phyloP scores from a whole-genome alignment of 1,139 yeast genomes.

The Yamadazyma aaseri region DNA sequence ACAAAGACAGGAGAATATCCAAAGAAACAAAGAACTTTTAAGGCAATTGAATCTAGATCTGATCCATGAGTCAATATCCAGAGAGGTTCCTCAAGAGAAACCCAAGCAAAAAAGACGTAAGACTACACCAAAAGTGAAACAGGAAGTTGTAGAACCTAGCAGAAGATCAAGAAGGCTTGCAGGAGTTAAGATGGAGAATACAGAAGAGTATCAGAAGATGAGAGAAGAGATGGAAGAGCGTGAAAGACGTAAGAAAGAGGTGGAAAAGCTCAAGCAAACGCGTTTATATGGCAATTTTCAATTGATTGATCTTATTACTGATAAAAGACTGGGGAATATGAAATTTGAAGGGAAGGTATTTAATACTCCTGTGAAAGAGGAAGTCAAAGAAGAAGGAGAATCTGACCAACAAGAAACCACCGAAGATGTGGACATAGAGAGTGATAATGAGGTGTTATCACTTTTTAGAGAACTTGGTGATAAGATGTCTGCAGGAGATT shows the following conservation, averaged over 20 bases:
- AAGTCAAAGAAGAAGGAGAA: conserved; percentile 16
- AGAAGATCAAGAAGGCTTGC: conserved; percentile 67
- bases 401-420: conserved; percentile 4
- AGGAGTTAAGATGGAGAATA: conserved; percentile 50
- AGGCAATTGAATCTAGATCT: conserved; percentile 38
- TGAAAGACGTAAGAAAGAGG: conserved; percentile 37
- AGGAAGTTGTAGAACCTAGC: conserved; percentile 43
- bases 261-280: conserved; percentile 52
- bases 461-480: conserved; percentile 47
- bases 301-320: conserved; percentile 54
- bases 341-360: conserved; percentile 30
- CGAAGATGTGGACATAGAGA: conserved; percentile 21
- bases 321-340: conserved; percentile 35
- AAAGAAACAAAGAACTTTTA: conserved; percentile 40
- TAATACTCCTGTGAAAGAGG: conserved; percentile 5
- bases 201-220: conserved; percentile 33
- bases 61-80: conserved; percentile 28
- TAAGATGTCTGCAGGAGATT: conserved; percentile 75
- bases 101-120: conserved; percentile 21
- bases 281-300: conserved; percentile 63
- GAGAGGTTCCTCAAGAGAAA: conserved; percentile 22
- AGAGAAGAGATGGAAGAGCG: conserved; percentile 38
- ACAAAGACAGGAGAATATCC: conserved; percentile 58
- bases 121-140: conserved; percentile 21
- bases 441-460: conserved; percentile 35